Evolutionary conservation across 345 rosid genomes (phyloP), one percentile per base, ranked within the genome.

Genomic region (Salix suchowensis): DNA sequence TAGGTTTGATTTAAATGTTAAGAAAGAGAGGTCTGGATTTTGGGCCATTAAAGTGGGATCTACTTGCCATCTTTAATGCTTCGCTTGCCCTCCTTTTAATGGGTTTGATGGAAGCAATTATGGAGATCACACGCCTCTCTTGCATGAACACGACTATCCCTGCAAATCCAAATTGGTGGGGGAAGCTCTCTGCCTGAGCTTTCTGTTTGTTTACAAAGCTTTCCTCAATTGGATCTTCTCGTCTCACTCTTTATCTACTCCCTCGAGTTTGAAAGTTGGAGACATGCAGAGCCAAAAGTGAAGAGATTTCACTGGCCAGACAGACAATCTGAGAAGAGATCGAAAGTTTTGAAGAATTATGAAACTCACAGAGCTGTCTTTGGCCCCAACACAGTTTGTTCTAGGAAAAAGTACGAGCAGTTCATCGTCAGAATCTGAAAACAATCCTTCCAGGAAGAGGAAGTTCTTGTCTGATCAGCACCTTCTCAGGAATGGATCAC

Each of bases 61-160:
- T 75, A 84, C 89, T 87, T 77, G 84, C 83, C 86, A 77, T 46
- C 78, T 81, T 84, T 64, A 83, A 84, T 87, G 89, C 89, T 54
- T 77, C 79, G 81, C 79, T 84, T 85, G 82, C 82, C 87, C 84
- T 80, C 76, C 84, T 77, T 81, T 84, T 81, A 87, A 79, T 84
- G 84, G 73, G 84, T 78, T 84, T 77, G 80, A 83, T 81, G 70
- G 74, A 72, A 30, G 39, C 84, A 84, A 86, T 84, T 86, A 36
- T 80, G 82, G 70, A 84, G 78, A 78, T 76, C 84, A 76, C 78
- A 79, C 65, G 24, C 70, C 77, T 68, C 44, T 71, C 44, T 61
- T 78, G 78, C 84, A 76, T 84, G 79, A 81, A 62, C 55, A 8
- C 50, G 46, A 8, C 50, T 60, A 14, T 61, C 34, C 67, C 40